Evolutionary conservation across 2,329 filamentous ascomycete genomes (phyloP).

Genomic region (Curvularia spicifera): DNA sequence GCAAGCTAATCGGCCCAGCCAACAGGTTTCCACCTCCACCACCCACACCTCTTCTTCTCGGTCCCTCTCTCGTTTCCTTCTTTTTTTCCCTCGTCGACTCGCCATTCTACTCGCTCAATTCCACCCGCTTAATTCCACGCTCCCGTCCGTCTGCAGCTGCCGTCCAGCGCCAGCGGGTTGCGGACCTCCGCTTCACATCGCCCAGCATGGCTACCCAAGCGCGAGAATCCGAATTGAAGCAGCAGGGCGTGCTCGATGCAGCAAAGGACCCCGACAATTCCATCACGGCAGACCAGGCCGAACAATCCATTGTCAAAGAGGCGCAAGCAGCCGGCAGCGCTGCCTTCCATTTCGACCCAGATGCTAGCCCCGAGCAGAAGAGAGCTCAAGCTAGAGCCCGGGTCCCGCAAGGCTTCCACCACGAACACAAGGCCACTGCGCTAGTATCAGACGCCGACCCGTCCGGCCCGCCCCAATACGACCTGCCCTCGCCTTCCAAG

Average conservation of each 20-base stretch:
- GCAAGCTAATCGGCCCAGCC: slow-evolving; percentile 14
- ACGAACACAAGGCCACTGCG: slow-evolving; percentile 68
- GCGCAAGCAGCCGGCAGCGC: slow-evolving; percentile 78
- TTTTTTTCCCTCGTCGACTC: neutral
- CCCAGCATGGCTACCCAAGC: slow-evolving; percentile 40
- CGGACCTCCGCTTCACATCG: slow-evolving; percentile 17
- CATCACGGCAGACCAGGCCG: slow-evolving; percentile 72
- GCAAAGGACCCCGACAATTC: slow-evolving; percentile 72
- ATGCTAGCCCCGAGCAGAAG: slow-evolving; percentile 85
- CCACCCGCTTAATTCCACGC: neutral
- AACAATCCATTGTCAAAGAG: slow-evolving; percentile 76
- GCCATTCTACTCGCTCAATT: slow-evolving; percentile 1
- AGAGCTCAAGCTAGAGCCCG: slow-evolving; percentile 74
- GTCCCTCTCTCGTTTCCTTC: slow-evolving; percentile 7
- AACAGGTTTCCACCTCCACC: slow-evolving; percentile 15
- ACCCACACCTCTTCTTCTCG: slow-evolving; percentile 3
- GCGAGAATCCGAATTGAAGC: slow-evolving; percentile 71
- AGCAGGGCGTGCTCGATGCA: slow-evolving; percentile 79
- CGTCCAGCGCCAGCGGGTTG: slow-evolving; percentile 8
- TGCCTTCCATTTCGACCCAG: slow-evolving; percentile 85
- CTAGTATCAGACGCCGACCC: slow-evolving; percentile 75
- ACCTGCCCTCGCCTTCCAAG: slow-evolving; percentile 77
- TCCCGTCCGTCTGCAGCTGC: slow-evolving; percentile 17
- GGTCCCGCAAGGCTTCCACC: slow-evolving; percentile 69
- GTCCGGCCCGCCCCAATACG: slow-evolving; percentile 64